phyloP scores from a whole-genome alignment of 2,329 filamentous ascomycete genomes.

The Pseudocercospora fuligena region DNA sequence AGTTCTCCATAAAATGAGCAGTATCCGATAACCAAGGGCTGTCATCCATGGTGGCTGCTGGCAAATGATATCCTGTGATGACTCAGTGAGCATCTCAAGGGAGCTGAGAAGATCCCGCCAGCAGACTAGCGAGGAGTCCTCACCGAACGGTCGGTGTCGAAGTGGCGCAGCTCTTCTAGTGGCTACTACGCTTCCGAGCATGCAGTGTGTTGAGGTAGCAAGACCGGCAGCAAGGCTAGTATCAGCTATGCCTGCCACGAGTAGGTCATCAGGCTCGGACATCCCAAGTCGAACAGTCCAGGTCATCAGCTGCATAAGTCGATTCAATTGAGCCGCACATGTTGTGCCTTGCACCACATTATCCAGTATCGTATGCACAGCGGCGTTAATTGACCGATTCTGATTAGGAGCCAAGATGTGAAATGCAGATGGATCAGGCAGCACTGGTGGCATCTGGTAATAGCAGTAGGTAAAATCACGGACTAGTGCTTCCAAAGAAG shows the following conservation, averaged over 20 bases:
- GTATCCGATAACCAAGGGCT: constrained; percentile 1
- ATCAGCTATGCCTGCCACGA: constrained; percentile 9
- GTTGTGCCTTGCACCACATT: not conserved
- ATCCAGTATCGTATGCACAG: constrained; percentile 5
- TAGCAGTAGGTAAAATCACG: constrained; percentile 15
- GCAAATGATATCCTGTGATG: not conserved
- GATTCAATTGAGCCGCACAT: not conserved
- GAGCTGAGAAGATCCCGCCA: constrained; percentile 12
- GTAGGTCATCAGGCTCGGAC: constrained; percentile 9
- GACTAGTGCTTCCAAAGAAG: constrained; percentile 4
- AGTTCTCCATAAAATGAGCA: constrained; percentile 10
- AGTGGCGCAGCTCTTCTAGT: constrained; percentile 7
- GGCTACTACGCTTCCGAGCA: constrained; percentile 11
- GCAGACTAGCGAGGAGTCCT: constrained; percentile 5
- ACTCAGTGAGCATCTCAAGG: constrained; percentile 2
- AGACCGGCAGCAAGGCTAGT: constrained; percentile 6
- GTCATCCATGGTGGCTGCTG: constrained; percentile 14
- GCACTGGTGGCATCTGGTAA: constrained; percentile 12
- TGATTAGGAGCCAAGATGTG: constrained; percentile 6
- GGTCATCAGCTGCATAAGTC: not conserved
- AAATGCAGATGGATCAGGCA: constrained; percentile 8
- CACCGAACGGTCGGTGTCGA: constrained; percentile 3
- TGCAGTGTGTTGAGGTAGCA: constrained; percentile 9
- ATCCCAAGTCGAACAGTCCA: constrained; percentile 5
- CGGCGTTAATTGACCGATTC: constrained; percentile 8